Conservation (phyloP, 2,329 filamentous ascomycete genomes). For the Penicillium sp. region DNA sequence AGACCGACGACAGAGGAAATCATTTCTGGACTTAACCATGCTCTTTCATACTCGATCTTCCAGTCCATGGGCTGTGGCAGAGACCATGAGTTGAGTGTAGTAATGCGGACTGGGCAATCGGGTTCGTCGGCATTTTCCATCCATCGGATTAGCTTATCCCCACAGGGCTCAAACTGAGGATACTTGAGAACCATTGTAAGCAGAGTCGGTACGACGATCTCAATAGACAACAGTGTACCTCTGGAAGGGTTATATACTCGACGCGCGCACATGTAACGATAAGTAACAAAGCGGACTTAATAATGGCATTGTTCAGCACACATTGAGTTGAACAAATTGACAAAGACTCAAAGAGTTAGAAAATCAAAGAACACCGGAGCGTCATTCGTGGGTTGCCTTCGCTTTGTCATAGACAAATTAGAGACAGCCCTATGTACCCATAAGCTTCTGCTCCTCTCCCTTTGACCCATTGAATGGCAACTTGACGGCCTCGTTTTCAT, state of each 20-base stretch:
- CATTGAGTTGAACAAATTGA: not conserved
- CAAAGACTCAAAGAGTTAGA: not conserved
- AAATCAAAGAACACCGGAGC: not conserved
- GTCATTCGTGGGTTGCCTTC: too few species aligned
- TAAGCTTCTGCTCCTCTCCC: not conserved
- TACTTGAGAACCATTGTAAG: not conserved
- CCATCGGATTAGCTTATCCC: not conserved
- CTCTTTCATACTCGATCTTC: not conserved
- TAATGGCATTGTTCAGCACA: not conserved
- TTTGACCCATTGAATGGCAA: not conserved
- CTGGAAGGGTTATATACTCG: not conserved
- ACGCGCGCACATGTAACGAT: too few species aligned
- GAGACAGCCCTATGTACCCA: not conserved
- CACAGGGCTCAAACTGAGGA: not conserved
- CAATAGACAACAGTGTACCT: not conserved
- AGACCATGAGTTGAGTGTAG: not conserved
- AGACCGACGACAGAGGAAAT: not conserved
- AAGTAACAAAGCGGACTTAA: not conserved
- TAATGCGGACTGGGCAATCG: not conserved
- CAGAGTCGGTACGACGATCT: accelerated
- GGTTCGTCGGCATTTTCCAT: not conserved
- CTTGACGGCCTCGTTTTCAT: not conserved
- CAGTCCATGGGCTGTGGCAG: not conserved
- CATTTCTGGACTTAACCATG: not conserved
- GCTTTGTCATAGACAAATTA: not conserved